Base-by-base conservation (phyloP, 23 red algal species). In the Gracilariopsis chorda region DNA sequence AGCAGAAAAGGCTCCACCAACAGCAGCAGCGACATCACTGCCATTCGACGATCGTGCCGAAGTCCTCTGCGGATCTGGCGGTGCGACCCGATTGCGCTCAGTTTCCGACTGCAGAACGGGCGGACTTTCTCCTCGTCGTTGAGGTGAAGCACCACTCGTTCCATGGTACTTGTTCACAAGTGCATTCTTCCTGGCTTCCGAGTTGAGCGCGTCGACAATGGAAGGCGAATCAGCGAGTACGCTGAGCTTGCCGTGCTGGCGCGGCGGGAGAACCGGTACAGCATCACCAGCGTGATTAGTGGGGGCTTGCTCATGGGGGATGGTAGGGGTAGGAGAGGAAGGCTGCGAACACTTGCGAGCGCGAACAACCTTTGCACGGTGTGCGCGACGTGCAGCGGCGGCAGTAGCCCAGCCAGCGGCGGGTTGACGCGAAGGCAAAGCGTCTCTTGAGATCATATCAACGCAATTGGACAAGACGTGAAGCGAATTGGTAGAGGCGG, bases 381-480 rank as follows among this genome's bases (percentile, higher is more conserved):
- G 84, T 6, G 84, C 84, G 7, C 84, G 45, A 39, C 84, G 67
- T 20, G 84, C 68, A 44, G 84, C 84, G 14, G 84, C 67, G 42
- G 84, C 69, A 8, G 84, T 59, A 6, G 84, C 67, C 84, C 84
- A 89, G 16, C 68, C 84, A 28, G 25, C 68, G 30, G 84, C 67
- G 42, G 88, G 88, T 13, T 71, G 45, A 14, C 80, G 59, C 51
- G 21, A 11, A 17, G 85, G 48, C 21, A 55, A 21, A 7, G 49
- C 67, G 11, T 80, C 76, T 11, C 48, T 35, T 19, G 76, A 48
- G 68, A 89, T 89, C 68, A 89, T 89, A 32, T 89, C 85, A n/a
- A 89, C 85, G 34, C 85, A 89, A 36, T 78, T 89, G 4, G 85
- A 89, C 4, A 89, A 41, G 20, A 89, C 85, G 27, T 62, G 56